Percentiles rank a stretch among this genome's conserved stretches.
phyloP scores from a whole-genome alignment of 768 basidiomycete genomes.

The Suillus luteus region DNA sequence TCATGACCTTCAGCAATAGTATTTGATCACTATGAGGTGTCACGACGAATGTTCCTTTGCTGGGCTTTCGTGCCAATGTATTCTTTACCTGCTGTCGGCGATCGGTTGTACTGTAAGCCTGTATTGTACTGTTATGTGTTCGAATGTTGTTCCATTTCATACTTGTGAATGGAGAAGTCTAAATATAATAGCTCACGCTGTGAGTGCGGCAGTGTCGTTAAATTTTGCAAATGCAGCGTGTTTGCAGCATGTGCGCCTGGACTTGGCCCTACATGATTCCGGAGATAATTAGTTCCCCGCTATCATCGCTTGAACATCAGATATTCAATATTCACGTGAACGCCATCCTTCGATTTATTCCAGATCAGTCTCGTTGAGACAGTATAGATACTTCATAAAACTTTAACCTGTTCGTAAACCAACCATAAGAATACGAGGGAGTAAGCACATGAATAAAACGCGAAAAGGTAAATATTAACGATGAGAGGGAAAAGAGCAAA shows the following conservation, averaged over 20 bases:
- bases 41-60: background rate
- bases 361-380: background rate
- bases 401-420: background rate
- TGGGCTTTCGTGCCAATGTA: background rate
- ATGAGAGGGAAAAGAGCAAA: background rate
- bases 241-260: no score
- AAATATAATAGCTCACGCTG: no score
- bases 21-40: background rate
- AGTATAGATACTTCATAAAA: background rate
- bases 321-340: background rate
- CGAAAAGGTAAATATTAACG: background rate
- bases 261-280: no score
- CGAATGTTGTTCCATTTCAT: background rate
- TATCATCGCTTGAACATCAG: background rate
- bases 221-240: no score
- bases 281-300: background rate
- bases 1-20: conserved; percentile 29
- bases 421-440: background rate
- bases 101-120: background rate
- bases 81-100: background rate
- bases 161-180: background rate
- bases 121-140: conserved; percentile 1
- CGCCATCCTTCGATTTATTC: background rate
- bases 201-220: no score
- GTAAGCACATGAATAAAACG: background rate